Evolutionary conservation across 202 grass and related monocot genomes (phyloP), one percentile per base, ranked within the genome.

Genomic region (Elaeis oleifera): DNA sequence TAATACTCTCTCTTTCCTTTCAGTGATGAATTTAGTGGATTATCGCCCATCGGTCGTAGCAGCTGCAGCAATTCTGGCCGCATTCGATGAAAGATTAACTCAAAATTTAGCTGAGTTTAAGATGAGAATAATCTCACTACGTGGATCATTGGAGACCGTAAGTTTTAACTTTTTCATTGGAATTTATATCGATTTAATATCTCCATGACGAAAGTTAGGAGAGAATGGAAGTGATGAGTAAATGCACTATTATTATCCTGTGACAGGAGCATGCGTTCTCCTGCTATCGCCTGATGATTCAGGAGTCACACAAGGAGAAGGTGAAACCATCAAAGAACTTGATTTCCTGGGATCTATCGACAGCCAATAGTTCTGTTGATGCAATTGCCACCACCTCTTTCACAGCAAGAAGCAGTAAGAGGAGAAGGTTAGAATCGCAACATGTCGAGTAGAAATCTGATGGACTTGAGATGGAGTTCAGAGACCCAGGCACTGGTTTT

Each of bases 381-480:
- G 74, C 80, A 71, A 72, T 77, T 64, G 65, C 69, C 61, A 66
- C 69, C 55, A 44, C 64, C 56, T 65, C 74, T 56, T 55, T 54
- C 70, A 51, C 59, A 55, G 76, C 71, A 49, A 68, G 72, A 68
- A 75, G 79, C 74, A 81, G 55, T 29, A 95, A 96, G 70, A 80
- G 78, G 74, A 80, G 58, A 68, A 80, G 78, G 75, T 21, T 85
- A 64, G 69, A 77, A 68, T 83, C 72, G 60, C 78, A 75, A 26
- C 67, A 67, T 69, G 58, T 55, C 53, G 54, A 80, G 55, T 80
- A 84, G 76, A 78, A 54, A 63, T 59, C 22, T 32, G 20, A 68
- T 51, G 67, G 69, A 63, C 31, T 51, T 59, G 72, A 64, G 60
- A 32, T 74, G 36, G 32, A 36, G 32, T 44, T 49, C 18, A 50